Evolutionary conservation across 768 basidiomycete species (phyloP).

Genomic region (Pisolithus marmoratus): DNA sequence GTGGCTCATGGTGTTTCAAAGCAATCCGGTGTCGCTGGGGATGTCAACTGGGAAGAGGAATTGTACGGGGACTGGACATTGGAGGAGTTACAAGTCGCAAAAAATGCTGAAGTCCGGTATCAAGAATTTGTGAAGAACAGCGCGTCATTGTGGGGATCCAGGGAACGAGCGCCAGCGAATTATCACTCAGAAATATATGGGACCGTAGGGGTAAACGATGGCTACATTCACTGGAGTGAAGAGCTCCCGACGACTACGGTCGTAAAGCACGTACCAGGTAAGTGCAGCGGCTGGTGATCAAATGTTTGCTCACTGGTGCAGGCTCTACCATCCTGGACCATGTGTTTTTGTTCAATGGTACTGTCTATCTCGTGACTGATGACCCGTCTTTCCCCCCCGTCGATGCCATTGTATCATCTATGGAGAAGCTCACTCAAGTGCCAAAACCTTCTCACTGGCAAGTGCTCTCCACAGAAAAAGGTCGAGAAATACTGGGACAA

Average conservation of each 20-base stretch:
- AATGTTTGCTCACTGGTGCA: conserved; percentile 23
- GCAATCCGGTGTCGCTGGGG: conserved; percentile 47
- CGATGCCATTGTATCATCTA: conserved; percentile 41
- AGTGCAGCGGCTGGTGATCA: conserved; percentile 2
- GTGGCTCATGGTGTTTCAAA: conserved; percentile 18
- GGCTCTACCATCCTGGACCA: conserved; percentile 85
- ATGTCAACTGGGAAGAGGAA: conserved; percentile 49
- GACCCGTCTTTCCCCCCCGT: conserved; percentile 55
- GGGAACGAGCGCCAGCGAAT: conserved; percentile 26
- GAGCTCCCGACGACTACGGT: conserved; percentile 52
- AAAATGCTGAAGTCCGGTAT: conserved; percentile 46
- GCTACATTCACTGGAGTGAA: conserved; percentile 50
- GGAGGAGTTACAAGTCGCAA: conserved; percentile 55
- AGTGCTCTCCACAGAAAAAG: conserved; percentile 48
- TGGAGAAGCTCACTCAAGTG: conserved; percentile 30
- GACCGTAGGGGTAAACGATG: conserved; percentile 40
- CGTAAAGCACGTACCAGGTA: conserved; percentile 63
- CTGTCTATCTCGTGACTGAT: conserved; percentile 72
- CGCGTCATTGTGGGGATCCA: conserved; percentile 32
- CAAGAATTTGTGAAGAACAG: conserved; percentile 30
- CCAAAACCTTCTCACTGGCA: conserved; percentile 53
- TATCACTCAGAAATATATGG: conserved; percentile 17
- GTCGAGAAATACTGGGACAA: conserved; percentile 40
- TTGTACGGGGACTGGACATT: conserved; percentile 69
- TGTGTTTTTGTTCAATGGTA: conserved; percentile 66